phyloP scores from a whole-genome alignment of 345 rosid species.

The rapeseed (Brassica napus) region DNA sequence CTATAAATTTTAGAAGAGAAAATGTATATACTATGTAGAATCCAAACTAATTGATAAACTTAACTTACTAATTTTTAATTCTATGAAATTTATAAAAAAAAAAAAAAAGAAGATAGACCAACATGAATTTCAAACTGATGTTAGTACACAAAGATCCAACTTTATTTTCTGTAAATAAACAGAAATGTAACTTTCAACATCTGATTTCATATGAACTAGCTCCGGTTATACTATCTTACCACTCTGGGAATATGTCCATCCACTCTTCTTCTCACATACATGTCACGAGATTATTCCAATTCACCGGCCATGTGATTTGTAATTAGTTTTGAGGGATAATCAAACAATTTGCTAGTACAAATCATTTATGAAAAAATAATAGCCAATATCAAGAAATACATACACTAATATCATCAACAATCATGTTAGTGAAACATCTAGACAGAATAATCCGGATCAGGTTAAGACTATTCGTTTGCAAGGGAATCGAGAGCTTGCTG shows the following conservation, averaged over 20 bases:
- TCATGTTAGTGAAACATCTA: too few relatives aligned
- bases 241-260: constrained; percentile 39
- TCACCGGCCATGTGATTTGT: constrained; percentile 1
- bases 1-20: background rate
- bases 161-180: constrained; percentile 1
- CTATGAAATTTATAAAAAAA: background rate
- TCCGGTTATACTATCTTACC: constrained; percentile 51
- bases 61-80: background rate
- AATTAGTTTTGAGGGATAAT: constrained; percentile 10
- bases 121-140: background rate
- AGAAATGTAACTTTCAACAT: constrained; percentile 42
- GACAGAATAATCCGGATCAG: background rate
- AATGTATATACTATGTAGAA: constrained; percentile 2
- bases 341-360: background rate
- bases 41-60: constrained; percentile 11
- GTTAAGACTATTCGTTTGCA: background rate
- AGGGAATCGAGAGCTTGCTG: background rate
- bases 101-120: background rate
- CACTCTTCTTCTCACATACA: background rate
- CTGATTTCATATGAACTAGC: background rate
- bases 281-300: background rate
- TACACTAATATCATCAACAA: background rate
- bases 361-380: background rate
- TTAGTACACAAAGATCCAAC: background rate
- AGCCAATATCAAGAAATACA: background rate